Percentiles rank a stretch among this genome's conserved stretches.
phyloP scores from a whole-genome alignment of 2,329 filamentous ascomycete species.

The Paramyrothecium roridum region DNA sequence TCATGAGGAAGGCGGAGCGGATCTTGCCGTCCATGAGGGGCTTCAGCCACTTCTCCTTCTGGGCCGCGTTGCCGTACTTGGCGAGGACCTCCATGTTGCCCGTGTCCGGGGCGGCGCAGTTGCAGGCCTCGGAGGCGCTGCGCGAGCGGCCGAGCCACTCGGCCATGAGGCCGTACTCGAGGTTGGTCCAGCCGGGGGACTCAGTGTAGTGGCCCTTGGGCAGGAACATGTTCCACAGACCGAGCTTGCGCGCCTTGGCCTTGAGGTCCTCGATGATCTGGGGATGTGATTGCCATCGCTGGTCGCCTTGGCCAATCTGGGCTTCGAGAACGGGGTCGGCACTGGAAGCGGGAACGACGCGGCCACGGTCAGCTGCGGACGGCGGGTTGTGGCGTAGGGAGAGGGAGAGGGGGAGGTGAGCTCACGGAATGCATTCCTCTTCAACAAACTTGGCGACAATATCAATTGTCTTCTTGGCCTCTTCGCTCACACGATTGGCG shows the following conservation, averaged over 20 bases:
- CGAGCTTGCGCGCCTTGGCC: conserved; percentile 73
- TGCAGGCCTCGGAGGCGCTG: conserved; percentile 80
- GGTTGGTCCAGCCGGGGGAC: conserved; percentile 88
- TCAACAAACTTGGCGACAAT: conserved; percentile 94
- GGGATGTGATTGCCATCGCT: conserved; percentile 79
- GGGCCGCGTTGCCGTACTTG: conserved; percentile 81
- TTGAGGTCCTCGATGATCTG: conserved; percentile 86
- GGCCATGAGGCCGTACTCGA: conserved; percentile 97
- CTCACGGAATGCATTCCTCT: conserved; percentile 84
- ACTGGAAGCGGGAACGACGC: conserved; percentile 28
- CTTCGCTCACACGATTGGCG: conserved; percentile 68
- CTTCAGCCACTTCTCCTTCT: conserved; percentile 80
- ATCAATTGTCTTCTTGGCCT: conserved; percentile 80
- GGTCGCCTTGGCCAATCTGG: conserved; percentile 72
- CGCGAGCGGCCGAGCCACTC: conserved; percentile 88
- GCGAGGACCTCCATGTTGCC: conserved; percentile 95
- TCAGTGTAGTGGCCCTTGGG: conserved; percentile 94
- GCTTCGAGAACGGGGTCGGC: conserved; percentile 78
- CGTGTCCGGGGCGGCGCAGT: conserved; percentile 88
- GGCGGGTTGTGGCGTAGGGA: background rate
- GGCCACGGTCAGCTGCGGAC: conserved; percentile 5
- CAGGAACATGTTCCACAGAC: conserved; percentile 98
- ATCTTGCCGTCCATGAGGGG: conserved; percentile 83
- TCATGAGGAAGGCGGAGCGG: conserved; percentile 90
- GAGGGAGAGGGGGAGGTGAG: background rate